Conservation (phyloP, 2,329 filamentous ascomycete species). For the Aphanocladium album region DNA sequence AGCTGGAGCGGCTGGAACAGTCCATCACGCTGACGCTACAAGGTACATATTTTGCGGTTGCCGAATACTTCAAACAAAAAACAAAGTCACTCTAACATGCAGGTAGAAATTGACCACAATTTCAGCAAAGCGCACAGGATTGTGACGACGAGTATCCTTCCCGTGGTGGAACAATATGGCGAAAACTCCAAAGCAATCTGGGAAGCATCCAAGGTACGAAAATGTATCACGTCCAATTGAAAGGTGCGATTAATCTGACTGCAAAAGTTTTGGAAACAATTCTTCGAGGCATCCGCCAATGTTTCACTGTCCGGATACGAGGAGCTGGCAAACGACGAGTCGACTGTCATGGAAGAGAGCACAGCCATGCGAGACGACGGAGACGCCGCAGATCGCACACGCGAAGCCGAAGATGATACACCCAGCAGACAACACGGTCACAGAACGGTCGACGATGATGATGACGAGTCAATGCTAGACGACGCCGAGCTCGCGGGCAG, state of each 20-base stretch:
- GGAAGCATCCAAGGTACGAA: conserved; percentile 83
- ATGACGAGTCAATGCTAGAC: conserved; percentile 64
- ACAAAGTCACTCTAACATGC: neutral
- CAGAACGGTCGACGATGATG: conserved; percentile 17
- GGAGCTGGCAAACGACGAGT: conserved; percentile 66
- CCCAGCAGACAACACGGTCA: conserved; percentile 21
- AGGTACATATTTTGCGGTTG: conserved; percentile 45
- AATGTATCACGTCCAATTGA: conserved; percentile 13
- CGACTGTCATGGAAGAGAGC: conserved; percentile 44
- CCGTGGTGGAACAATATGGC: conserved; percentile 90
- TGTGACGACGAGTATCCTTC: conserved; percentile 87
- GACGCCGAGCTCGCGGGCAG: conserved; percentile 60
- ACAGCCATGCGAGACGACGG: conserved; percentile 52
- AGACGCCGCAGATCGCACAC: conserved; percentile 37
- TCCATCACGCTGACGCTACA: conserved; percentile 94
- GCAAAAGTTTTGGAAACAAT: conserved; percentile 90
- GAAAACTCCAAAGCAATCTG: conserved; percentile 91
- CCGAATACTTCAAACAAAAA: too few relatives aligned
- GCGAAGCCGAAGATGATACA: conserved; percentile 34
- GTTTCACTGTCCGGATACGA: conserved; percentile 95
- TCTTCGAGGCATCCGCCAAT: conserved; percentile 97
- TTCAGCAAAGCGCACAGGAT: conserved; percentile 96
- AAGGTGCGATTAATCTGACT: conserved; percentile 29
- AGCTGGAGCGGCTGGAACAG: conserved; percentile 92
- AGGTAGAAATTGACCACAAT: conserved; percentile 91